Evolutionary conservation across 441 rosid genomes (phyloP).

Genomic region (Aquilaria agallochum): DNA sequence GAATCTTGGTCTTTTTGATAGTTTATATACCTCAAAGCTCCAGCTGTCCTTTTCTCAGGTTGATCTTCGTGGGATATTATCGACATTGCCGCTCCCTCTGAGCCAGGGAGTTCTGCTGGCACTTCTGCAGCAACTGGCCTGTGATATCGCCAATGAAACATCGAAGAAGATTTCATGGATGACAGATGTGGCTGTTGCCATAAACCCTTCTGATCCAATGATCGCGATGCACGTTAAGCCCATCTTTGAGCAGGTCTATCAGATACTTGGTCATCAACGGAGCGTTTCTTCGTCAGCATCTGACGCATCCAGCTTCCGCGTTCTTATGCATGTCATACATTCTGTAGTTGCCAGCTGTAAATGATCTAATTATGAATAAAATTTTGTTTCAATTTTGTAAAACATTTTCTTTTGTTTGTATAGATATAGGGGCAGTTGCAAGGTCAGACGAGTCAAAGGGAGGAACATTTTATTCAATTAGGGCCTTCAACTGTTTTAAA

Average conservation of each 20-base stretch:
- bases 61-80: conserved; percentile 45
- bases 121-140: conserved; percentile 62
- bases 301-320: conserved; percentile 42
- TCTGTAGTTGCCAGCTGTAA: conserved; percentile 54
- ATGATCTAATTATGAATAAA: conserved; percentile 27
- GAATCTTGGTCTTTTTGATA: background rate
- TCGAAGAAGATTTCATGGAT: conserved; percentile 48
- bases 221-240: conserved; percentile 52
- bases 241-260: conserved; percentile 62
- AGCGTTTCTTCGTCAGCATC: conserved; percentile 31
- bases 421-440: conserved; percentile 24
- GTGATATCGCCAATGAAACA: conserved; percentile 51
- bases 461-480: background rate
- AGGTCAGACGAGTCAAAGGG: background rate
- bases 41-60: conserved; percentile 29
- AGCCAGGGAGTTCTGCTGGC: conserved; percentile 70
- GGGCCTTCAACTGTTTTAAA: too few relatives aligned
- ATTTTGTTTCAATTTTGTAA: conserved; percentile 28
- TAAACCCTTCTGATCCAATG: conserved; percentile 50
- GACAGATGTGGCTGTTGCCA: conserved; percentile 58
- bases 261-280: conserved; percentile 45
- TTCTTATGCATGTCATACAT: conserved; percentile 56
- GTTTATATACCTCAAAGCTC: background rate
- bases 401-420: conserved; percentile 28
- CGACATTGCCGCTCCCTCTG: conserved; percentile 37